Base-by-base conservation (phyloP, 2,329 filamentous ascomycete species). In the Ceratocystis huliohia region DNA sequence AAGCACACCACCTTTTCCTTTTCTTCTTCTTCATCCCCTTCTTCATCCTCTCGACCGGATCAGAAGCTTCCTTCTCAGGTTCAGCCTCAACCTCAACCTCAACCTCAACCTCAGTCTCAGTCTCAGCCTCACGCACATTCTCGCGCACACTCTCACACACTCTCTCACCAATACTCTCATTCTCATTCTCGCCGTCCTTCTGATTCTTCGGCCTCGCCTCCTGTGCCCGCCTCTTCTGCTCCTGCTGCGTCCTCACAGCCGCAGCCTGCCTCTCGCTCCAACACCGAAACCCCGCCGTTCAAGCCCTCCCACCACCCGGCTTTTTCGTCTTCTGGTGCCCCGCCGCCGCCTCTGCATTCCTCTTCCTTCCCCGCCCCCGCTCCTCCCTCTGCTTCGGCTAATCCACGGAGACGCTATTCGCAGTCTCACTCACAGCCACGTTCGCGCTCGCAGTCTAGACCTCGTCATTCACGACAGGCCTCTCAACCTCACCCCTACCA, bases 1-100 rank as follows among this genome's bases (percentile, higher is more conserved):
- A 67, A 67, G 50, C 57, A 63, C 57, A 46, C 64, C 64, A 48
- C 46, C 45, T 65, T 67, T 68, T 66, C 67, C 61, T 68, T 56
- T 66, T 62, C 67, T 25, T 64, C 62, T 59, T 66, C 67, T 50
- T 64, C 46, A 13, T 57, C 46, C 8, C 28, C 50, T 56, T 56
- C 50, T 22, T 67, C 66, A 46, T 53, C 67, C 25, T 57, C 63
- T 56, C 66, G 30, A 57, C 57, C 63, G 57, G 28, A 45, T 61
- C 30, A 63, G 56, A 25, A 46, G 37, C 28, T 63, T 30, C 41
- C 56, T 45, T 61, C 66, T 22, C 20, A 44, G 28, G 30, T 46
- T 30, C 45, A 48, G n/a, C 37, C 37, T 30, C 41, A 53, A 25
- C 45, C 57, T 46, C 63, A 65, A 30, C 28, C 28, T 30, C 28